Evolutionary conservation across 2,329 filamentous ascomycete genomes (phyloP), one percentile per base, ranked within the genome.

Genomic region (Ramularia endophylla): DNA sequence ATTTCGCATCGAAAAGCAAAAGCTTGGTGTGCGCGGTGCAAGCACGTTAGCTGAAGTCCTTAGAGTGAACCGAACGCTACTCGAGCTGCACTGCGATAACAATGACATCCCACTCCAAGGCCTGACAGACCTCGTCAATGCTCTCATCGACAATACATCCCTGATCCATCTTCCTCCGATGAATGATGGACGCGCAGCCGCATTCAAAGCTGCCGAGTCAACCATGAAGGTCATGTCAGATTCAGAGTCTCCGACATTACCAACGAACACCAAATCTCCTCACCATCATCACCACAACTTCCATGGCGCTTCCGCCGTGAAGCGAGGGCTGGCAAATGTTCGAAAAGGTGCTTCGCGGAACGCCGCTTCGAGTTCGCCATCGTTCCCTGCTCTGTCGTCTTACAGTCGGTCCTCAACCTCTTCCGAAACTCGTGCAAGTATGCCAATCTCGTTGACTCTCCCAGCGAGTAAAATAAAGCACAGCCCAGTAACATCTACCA

Each of bases 101-200:
- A 87, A 87, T 55, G 78, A 80, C 40, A 83, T 85, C 41, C 80
- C 80, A 33, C 68, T 85, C n/a, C 78, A 81, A 49, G 81, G 79
- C 1, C 81, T 84, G 49, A 84, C 80, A 0, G 78, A 81, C 38
- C 65, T 85, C 5, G 78, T 86, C 36, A 82, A 85, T 53, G 74
- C 80, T 13, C 63, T 86, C n/a, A 73, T 81, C 44, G 74, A 72
- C 30, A 87, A 87, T 54, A 74, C 71, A 2, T 76, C 74, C 0
- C 60, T 86, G 1, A 58, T 83, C 11, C 74, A 74, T 51, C 69
- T 86, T 25, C 80, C 82, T 5, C 66, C 65, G 8, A 81, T 85
- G 76, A 69, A 74, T 27, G 70, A 75, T 47, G 80, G 83, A 47
- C 72, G 81, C 34, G 67, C 71, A 17, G 70, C 74, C 50, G 77